Percentiles rank a stretch among this genome's conserved stretches.
Conservation (phyloP, 2,329 filamentous ascomycete species). For the Dactylellina drechsleri region DNA sequence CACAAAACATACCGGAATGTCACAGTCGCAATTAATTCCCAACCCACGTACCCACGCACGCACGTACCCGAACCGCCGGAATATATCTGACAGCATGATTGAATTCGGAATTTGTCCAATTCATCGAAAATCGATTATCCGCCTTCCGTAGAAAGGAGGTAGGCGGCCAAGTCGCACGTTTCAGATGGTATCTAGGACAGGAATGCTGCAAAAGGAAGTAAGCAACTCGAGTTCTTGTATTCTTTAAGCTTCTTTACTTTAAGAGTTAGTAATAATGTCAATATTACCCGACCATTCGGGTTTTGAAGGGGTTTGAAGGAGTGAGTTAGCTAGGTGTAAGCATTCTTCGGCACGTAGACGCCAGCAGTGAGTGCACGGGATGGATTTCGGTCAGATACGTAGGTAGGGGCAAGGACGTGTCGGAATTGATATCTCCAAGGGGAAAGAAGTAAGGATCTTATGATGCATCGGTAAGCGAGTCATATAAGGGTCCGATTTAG, state of each 20-base stretch:
- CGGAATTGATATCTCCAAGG: constrained; percentile 14
- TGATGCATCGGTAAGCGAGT: too few species aligned
- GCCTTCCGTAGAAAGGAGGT: constrained; percentile 46
- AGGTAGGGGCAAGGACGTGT: not conserved
- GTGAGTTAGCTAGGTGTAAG: not conserved
- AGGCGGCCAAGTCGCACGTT: constrained; percentile 25
- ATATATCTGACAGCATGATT: too few species aligned
- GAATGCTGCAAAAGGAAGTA: too few species aligned
- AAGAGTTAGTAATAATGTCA: too few species aligned
- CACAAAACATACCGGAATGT: not conserved
- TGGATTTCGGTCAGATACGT: not conserved
- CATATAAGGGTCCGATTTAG: too few species aligned
- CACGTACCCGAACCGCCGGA: too few species aligned
- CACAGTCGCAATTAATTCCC: not conserved
- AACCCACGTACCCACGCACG: too few species aligned
- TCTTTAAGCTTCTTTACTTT: too few species aligned
- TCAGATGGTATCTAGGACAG: constrained; percentile 26
- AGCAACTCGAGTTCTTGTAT: too few species aligned
- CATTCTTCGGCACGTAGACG: not conserved
- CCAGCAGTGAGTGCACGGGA: not conserved
- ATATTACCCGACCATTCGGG: not conserved
- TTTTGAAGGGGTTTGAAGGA: too few species aligned
- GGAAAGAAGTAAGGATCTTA: constrained; percentile 15
- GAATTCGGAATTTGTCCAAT: too few species aligned
- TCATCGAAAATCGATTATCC: not conserved